Base-by-base conservation (phyloP, 2,329 filamentous ascomycete genomes). In the Cryphonectria carpinicola region DNA sequence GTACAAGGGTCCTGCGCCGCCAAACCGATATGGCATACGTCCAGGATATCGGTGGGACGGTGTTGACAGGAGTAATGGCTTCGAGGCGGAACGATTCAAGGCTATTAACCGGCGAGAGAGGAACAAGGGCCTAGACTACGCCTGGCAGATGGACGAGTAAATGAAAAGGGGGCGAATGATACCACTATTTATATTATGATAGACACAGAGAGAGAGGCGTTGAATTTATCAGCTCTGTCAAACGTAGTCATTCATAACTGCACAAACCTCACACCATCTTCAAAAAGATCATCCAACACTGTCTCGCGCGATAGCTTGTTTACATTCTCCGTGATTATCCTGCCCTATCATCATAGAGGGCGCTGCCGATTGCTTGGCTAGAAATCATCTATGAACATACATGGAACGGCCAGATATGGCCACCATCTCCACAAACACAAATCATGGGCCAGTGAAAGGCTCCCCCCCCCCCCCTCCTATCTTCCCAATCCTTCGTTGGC, bases 31-130 rank as follows among this genome's bases (percentile, higher is more conserved):
- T 82, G 93, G 93, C 1, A 98, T 99, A 73, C 87, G 91, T 72
- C 96, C 96, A 0, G 97, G 96, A 0, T 94, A 97, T 83, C 86
- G 93, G 74, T 99, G 96, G 96, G 96, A 99, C 84, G 96, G 97
- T 7, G 96, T 99, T 25, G 96, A 99, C 84, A 87, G 96, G 74
- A 87, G 93, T 28, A 99, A 94, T 82, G 95, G 95, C 0, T 98
- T 98, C 79, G 96, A 99, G 83, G 92, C 89, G 73, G 92, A 98
- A 78, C 92, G 95, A 83, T 98, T 98, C 82, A 94, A 92, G 79
- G 93, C 94, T 2, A 84, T 95, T 74, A 98, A 98, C 80, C 85
- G 89, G 75, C 88, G 88, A 75, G 89, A 90, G 76, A 90, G 94
- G 79, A 89, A 92, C 76, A 92, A 93, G 80, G 91, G 91, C 43